Evolutionary conservation across 768 basidiomycete genomes (phyloP), one percentile per base, ranked within the genome.

Genomic region (Pleurotus tuber-regium): DNA sequence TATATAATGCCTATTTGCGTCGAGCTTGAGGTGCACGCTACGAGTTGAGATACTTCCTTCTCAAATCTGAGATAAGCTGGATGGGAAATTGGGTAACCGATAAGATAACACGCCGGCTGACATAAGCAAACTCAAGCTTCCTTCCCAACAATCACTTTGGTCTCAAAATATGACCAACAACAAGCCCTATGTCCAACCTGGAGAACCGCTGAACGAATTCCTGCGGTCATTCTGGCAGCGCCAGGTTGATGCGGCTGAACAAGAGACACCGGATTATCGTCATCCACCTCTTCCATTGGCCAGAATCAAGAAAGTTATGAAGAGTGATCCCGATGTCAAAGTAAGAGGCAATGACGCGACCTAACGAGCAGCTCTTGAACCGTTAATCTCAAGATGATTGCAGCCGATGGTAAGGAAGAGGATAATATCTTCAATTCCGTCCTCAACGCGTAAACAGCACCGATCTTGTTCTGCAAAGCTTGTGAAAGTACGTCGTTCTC

Each of bases 301-400:
- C 14, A 76, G 97, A 65, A 97, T 98, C 62, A 98, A 98, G 77
- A 98, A 98, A 68, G 96, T 98, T 52, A 97, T 98, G 92, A 98
- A 98, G 77, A 95, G 89, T 66, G 93, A 94, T 71, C 91, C 92
- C 2, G 92, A 95, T 60, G 92, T 98, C 57, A 94, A 94, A 82
- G 93, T 96, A 64, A 63, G 83, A 36, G n/a, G 33, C 28, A 24
- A 14, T 38, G 31, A 36, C 30, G 50, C 48, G 43, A 33, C 55
- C 48, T 50, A 23, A 33, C 50, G 35, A 46, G 53, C 48, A 14
- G 30, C 31, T 36, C 26, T 59, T 30, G 25, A 24, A 18, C 18
- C 21, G 23, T 47, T 57, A 29, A 56, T 47, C 18, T 19, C 33
- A 51, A 94, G 94, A 98, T 98, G 96, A 98, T 98, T 60, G 93